These are phyloP conservation scores for Exophiala aquamarina DNA, from an alignment of 2,329 filamentous ascomycete species.

Conservation along the genomic window DNA sequence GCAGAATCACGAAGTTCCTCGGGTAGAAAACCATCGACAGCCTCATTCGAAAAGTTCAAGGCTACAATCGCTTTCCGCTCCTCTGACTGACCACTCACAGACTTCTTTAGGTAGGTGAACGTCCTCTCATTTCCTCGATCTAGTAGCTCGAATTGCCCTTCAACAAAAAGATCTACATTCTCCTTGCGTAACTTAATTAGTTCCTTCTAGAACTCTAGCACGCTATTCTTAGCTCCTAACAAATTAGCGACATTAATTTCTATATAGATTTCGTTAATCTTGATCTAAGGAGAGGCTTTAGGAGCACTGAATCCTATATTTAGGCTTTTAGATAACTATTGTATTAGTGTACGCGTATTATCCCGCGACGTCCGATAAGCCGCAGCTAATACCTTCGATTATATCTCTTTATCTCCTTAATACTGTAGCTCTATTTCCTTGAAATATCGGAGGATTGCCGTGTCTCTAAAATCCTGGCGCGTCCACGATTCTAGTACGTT, in stretches of 20 bases:
- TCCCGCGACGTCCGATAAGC: no score
- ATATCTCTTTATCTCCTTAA: conserved; percentile 11
- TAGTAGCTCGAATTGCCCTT: background rate
- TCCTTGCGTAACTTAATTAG: conserved; percentile 56
- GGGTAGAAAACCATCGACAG: no score
- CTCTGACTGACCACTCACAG: no score
- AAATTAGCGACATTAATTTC: conserved; percentile 60
- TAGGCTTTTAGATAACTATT: no score
- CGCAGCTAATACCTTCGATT: no score
- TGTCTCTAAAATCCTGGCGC: conserved; percentile 43
- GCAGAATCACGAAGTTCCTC: no score
- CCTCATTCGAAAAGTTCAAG: no score
- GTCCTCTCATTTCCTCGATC: background rate
- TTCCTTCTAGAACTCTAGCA: conserved; percentile 62
- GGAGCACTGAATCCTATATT: conserved; percentile 46
- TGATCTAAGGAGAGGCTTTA: conserved; percentile 63
- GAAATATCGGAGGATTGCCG: conserved; percentile 52
- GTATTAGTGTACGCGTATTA: conserved; percentile 66
- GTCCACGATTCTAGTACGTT: conserved; percentile 53
- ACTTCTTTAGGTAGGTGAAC: no score
- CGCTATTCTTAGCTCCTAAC: conserved; percentile 41
- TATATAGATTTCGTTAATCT: conserved; percentile 54
- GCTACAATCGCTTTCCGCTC: no score
- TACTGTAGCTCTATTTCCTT: conserved; percentile 24
- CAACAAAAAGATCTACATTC: conserved; percentile 55